Conservation (phyloP, 2,329 filamentous ascomycete species). For the Cladosporium sp. region DNA sequence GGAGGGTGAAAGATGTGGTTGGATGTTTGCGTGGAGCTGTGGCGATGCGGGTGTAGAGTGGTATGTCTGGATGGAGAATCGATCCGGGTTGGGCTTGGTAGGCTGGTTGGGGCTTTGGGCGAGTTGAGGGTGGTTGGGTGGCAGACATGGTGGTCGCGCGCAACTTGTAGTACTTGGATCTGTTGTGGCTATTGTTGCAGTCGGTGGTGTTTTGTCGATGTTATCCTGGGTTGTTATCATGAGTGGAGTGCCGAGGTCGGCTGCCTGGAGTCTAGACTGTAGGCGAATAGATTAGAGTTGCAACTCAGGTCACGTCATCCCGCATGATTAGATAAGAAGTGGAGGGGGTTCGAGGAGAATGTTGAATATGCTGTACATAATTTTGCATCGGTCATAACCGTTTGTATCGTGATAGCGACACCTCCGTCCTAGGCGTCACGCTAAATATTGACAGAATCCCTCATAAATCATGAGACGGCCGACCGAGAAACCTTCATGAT, state of each 20-base stretch:
- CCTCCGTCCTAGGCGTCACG: not conserved
- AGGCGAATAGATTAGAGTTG: not conserved
- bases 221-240: not conserved
- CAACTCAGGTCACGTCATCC: not conserved
- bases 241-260: constrained; percentile 1
- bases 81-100: constrained; percentile 36
- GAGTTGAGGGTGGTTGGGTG: not conserved
- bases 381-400: not conserved
- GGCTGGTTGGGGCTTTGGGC: constrained; percentile 34
- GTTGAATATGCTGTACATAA: not conserved
- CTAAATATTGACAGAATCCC: not conserved
- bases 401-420: not conserved
- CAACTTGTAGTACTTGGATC: not conserved
- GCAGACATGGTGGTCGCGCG: not conserved
- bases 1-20: constrained; percentile 52
- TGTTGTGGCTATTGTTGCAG: not conserved
- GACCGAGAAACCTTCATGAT: not conserved
- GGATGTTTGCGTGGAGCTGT: constrained; percentile 27
- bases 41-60: constrained; percentile 34
- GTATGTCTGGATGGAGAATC: constrained; percentile 33
- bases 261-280: not conserved
- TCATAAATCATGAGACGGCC: not conserved
- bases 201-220: not conserved
- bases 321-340: not conserved
- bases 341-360: not conserved